Conservation (phyloP, 495 filamentous ascomycete species). For the Cladorrhinum samala region DNA sequence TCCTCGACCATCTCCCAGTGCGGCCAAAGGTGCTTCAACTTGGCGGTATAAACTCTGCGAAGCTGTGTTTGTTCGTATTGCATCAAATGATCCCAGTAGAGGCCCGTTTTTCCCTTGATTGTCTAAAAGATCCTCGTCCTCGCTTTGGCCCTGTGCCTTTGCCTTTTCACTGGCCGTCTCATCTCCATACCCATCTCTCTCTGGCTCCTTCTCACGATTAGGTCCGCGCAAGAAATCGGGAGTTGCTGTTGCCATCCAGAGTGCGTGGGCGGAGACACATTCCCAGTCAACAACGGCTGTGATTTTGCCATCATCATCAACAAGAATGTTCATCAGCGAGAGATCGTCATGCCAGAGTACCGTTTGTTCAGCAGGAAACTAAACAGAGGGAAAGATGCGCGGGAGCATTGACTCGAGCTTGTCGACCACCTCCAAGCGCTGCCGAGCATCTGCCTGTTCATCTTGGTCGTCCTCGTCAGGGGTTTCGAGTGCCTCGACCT, state of each 20-base stretch:
- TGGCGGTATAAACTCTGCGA: not conserved
- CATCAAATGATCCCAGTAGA: conserved; percentile 7
- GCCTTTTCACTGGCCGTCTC: not conserved
- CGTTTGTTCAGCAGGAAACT: conserved; percentile 8
- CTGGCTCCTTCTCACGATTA: not conserved
- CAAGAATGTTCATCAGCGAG: conserved; percentile 34
- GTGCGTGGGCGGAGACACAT: conserved; percentile 30
- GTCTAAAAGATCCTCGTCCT: conserved; percentile 5
- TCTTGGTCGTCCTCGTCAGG: not conserved
- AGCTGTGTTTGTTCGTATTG: conserved; percentile 7
- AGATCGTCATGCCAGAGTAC: conserved; percentile 37
- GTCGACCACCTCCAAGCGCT: not conserved
- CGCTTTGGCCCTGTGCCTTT: conserved; percentile 1
- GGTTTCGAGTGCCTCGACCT: not conserved
- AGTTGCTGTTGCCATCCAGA: conserved; percentile 23
- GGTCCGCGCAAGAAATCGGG: too few relatives aligned
- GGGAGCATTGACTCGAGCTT: not conserved
- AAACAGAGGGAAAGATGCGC: not conserved
- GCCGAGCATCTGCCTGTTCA: not conserved
- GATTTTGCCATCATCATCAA: conserved; percentile 24
- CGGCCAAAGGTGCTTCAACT: conserved; percentile 2
- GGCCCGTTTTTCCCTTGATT: not conserved
- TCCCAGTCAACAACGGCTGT: conserved; percentile 45
- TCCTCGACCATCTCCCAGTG: not conserved
- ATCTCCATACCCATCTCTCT: not conserved